These are phyloP conservation scores for Aspergillus phoenicis DNA, from an alignment of 2,329 filamentous ascomycete species.

Conservation along the genomic window DNA sequence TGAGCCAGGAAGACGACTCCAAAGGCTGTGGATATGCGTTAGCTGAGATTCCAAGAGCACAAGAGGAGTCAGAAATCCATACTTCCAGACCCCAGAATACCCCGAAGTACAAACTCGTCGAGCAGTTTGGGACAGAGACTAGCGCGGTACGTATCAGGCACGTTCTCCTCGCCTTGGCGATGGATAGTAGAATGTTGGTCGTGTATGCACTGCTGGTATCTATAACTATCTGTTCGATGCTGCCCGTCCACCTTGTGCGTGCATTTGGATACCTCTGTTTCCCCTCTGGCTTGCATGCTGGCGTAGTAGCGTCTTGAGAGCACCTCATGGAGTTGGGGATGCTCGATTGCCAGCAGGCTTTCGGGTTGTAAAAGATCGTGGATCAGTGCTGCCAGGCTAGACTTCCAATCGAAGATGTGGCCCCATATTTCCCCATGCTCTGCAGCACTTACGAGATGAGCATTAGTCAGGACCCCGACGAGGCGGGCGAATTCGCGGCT, in stretches of 20 bases:
- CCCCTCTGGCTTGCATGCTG: neutral
- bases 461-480: neutral
- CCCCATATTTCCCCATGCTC: neutral
- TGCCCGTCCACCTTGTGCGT: neutral
- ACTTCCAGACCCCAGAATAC: neutral
- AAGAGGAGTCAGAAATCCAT: neutral
- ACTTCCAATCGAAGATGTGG: neutral
- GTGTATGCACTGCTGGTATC: neutral
- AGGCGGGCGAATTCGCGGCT: neutral
- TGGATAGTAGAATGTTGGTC: too few species aligned
- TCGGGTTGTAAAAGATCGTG: neutral
- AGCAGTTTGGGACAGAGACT: neutral
- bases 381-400: neutral
- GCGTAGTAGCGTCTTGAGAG: neutral
- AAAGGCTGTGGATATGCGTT: neutral
- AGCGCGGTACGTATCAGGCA: neutral
- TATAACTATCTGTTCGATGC: neutral
- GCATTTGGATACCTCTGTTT: neutral
- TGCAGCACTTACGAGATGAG: neutral
- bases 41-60: neutral
- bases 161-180: neutral
- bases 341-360: neutral
- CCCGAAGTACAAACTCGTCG: neutral
- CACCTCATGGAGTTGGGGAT: neutral
- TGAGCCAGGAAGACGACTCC: slow-evolving; percentile 4